Percentiles rank a stretch among this genome's conserved stretches.
Conservation (phyloP, 2,329 filamentous ascomycete genomes). For the Cercospora zeina region DNA sequence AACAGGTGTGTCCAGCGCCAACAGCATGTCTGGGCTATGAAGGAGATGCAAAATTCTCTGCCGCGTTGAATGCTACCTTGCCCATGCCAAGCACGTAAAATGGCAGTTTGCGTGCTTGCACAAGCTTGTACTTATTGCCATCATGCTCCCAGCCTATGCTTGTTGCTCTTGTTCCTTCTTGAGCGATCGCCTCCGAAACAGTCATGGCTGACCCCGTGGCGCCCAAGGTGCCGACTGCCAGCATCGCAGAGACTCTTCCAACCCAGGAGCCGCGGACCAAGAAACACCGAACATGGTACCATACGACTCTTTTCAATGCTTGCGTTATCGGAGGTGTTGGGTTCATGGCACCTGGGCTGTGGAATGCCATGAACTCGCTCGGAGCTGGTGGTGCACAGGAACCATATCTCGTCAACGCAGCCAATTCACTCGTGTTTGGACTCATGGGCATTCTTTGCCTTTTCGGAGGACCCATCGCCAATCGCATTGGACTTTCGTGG, state of each 20-base stretch:
- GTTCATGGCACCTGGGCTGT: constrained; percentile 54
- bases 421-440: constrained; percentile 55
- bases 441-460: constrained; percentile 52
- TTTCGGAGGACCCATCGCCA: constrained; percentile 52
- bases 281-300: constrained; percentile 48
- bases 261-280: constrained; percentile 12
- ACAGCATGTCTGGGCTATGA: background rate
- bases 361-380: constrained; percentile 58
- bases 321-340: constrained; percentile 56
- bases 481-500: constrained; percentile 51
- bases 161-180: background rate
- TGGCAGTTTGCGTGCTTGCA: constrained; percentile 5
- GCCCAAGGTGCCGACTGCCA: constrained; percentile 16
- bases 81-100: background rate
- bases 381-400: constrained; percentile 56
- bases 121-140: constrained; percentile 12
- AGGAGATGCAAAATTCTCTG: constrained; percentile 11
- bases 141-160: background rate
- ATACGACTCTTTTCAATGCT: constrained; percentile 56
- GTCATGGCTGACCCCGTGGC: constrained; percentile 14
- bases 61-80: constrained; percentile 15
- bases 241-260: constrained; percentile 14
- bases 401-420: constrained; percentile 55
- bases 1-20: background rate
- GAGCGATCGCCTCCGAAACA: background rate